Percentiles rank a stretch among this genome's conserved stretches.
Evolutionary conservation across 306 rosid species (phyloP).

Genomic region (Malus orientalis): DNA sequence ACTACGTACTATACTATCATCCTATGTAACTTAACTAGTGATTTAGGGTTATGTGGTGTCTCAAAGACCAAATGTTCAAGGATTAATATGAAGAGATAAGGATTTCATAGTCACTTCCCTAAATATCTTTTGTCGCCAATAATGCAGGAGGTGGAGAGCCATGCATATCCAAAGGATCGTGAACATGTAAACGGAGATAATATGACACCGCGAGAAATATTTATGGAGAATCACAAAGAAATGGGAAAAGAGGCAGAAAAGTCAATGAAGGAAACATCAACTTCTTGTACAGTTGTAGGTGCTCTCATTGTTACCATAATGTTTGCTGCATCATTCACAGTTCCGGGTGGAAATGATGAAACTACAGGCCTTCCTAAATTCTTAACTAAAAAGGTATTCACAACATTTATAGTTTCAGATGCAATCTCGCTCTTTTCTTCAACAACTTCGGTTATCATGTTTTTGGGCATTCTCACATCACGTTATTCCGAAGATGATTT

Average conservation of each 20-base stretch:
- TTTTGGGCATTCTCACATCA: too few relatives aligned
- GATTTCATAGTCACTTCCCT: too few relatives aligned
- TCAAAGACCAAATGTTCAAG: background rate
- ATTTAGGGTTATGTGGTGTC: background rate
- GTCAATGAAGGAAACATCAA: conserved; percentile 39
- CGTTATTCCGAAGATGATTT: too few relatives aligned
- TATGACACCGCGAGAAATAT: conserved; percentile 20
- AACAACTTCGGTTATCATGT: too few relatives aligned
- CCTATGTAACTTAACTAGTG: too few relatives aligned
- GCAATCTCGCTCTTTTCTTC: background rate
- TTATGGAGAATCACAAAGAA: conserved; percentile 17
- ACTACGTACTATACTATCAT: background rate
- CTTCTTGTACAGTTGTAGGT: conserved; percentile 37
- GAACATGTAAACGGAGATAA: background rate
- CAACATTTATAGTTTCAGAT: conserved; percentile 21
- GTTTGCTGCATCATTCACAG: conserved; percentile 33
- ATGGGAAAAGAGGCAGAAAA: conserved; percentile 20
- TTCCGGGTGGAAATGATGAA: conserved; percentile 26
- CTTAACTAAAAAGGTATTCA: background rate
- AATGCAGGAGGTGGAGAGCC: background rate
- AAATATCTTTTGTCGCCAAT: background rate
- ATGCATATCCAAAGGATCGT: background rate
- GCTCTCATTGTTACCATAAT: conserved; percentile 37
- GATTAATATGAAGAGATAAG: background rate
- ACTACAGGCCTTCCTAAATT: background rate